Conservation (phyloP, 148 eudicot genomes). For the Gaultheria prostrata region DNA sequence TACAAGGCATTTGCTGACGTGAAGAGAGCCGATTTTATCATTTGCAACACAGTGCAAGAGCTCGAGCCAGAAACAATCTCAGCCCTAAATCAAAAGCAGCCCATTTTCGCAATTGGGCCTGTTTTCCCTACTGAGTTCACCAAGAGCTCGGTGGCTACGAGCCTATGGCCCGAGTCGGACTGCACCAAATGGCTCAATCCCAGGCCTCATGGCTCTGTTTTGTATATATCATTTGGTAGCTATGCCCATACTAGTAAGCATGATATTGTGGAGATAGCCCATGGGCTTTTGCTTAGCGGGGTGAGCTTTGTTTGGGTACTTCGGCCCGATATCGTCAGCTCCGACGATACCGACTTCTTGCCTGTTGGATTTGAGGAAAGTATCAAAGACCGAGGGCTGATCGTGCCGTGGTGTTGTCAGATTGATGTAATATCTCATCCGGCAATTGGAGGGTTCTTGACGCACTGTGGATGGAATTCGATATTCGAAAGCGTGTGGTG, state of each 20-base stretch:
- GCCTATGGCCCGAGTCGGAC: constrained; percentile 44
- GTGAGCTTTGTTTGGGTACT: constrained; percentile 49
- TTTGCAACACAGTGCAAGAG: constrained; percentile 46
- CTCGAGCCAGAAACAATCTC: constrained; percentile 36
- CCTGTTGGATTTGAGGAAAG: constrained; percentile 33
- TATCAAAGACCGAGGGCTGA: constrained; percentile 27
- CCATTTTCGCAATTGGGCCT: constrained; percentile 53
- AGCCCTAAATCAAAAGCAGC: constrained; percentile 32
- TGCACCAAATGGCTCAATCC: constrained; percentile 47
- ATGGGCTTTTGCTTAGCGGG: constrained; percentile 42
- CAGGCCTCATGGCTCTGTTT: constrained; percentile 39
- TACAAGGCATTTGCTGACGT: constrained; percentile 36
- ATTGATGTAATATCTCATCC: constrained; percentile 35
- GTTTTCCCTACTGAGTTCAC: constrained; percentile 32
- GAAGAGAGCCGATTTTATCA: constrained; percentile 35
- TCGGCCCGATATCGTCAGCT: constrained; percentile 40
- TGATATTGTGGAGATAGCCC: constrained; percentile 38
- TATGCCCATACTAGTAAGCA: constrained; percentile 39
- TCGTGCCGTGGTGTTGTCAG: constrained; percentile 47
- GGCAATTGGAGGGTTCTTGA: constrained; percentile 41
- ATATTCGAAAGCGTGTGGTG: constrained; percentile 42
- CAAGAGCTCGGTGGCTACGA: constrained; percentile 28
- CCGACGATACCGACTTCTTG: constrained; percentile 27
- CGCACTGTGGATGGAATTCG: constrained; percentile 56
- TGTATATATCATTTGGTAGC: constrained; percentile 50